Base-by-base conservation (phyloP, 805 yeast genomes). In the Cyberlindnera americana region DNA sequence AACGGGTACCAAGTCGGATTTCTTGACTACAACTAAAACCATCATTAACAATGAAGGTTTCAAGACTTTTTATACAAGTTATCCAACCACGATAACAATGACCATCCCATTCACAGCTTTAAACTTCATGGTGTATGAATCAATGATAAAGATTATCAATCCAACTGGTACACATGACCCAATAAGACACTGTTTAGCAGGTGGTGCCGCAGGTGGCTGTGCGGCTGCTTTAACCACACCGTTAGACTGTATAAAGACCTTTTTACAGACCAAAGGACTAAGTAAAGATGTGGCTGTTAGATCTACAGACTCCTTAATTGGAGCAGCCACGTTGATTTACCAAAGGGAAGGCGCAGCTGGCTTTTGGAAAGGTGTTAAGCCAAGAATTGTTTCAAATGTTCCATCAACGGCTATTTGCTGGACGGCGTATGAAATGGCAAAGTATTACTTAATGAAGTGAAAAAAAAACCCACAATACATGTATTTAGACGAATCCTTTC, bases 361-460 rank as follows among this genome's bases (percentile, higher is more conserved):
- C 0, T 93, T 93, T 59, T 60, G 75, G 56, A 73, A 95, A 50
- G 99, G 99, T 18, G 69, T 85, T 54, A 79, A 81, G 57, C 97
- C 99, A 31, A 78, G 99, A 62, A 80, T 93, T 36, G 80, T 91
- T 19, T 82, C 90, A 50, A 89, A 89, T 62, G 89, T 91, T 59
- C 99, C 99, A 16, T 80, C 93, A 34, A 91, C 98, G 11, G 98
- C 98, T 15, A 88, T 91, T 46, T 82, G 95, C 53, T 91, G 98
- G 98, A 91, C 98, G 2, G 88, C 95, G 18, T 91, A 91, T 63
- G 99, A 91, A 62, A 89, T 89, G 95, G 97, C 96, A 31, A 91
- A 91, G 43, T 66, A 63, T 47, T 62, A 64, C 40, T 47, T 67
- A 35, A 46, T 49, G 36, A 44, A 39, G 23, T 7, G 10, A 10